Conservation (phyloP, 2,329 filamentous ascomycete genomes). For the Geosmithia putterillii region DNA sequence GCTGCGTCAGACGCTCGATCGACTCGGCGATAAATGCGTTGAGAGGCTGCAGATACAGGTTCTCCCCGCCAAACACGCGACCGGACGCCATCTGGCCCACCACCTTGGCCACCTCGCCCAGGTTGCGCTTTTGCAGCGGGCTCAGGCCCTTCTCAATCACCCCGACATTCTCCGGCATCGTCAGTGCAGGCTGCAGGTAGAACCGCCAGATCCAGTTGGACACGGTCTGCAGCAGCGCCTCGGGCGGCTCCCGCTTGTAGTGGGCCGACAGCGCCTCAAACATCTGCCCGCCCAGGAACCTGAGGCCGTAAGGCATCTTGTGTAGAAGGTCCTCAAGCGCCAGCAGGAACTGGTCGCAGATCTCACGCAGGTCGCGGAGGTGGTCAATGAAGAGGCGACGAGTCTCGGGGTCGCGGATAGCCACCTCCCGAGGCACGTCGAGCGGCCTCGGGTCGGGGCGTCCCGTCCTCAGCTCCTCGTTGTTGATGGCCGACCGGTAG, state of each 20-base stretch:
- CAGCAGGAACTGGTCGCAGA: slow-evolving; percentile 80
- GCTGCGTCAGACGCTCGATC: slow-evolving; percentile 63
- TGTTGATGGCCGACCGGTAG: slow-evolving; percentile 89
- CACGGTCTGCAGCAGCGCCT: slow-evolving; percentile 69
- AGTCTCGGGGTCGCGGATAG: slow-evolving; percentile 92
- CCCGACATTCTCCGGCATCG: slow-evolving; percentile 84
- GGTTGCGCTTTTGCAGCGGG: slow-evolving; percentile 84
- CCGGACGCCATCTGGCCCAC: slow-evolving; percentile 82
- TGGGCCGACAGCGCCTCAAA: slow-evolving; percentile 65
- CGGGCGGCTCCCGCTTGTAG: slow-evolving; percentile 70
- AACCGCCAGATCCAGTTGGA: slow-evolving; percentile 90
- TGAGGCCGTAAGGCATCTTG: slow-evolving; percentile 84
- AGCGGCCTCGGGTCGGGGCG: slow-evolving; percentile 67
- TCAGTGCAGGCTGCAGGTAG: slow-evolving; percentile 81
- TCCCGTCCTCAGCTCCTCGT: slow-evolving; percentile 89
- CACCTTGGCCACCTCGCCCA: slow-evolving; percentile 84
- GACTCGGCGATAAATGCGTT: slow-evolving; percentile 86
- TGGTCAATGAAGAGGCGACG: slow-evolving; percentile 88
- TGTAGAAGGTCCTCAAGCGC: slow-evolving; percentile 72
- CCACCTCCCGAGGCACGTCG: slow-evolving; percentile 80
- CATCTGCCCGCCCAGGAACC: slow-evolving; percentile 77
- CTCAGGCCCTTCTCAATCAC: slow-evolving; percentile 83
- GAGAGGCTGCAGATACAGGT: slow-evolving; percentile 88
- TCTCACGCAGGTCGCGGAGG: slow-evolving; percentile 83
- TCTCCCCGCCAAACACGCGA: slow-evolving; percentile 82